Percentiles rank a stretch among this genome's conserved stretches.
Conservation (phyloP, 2,329 filamentous ascomycete species). For the Dichotomopilus funicola region DNA sequence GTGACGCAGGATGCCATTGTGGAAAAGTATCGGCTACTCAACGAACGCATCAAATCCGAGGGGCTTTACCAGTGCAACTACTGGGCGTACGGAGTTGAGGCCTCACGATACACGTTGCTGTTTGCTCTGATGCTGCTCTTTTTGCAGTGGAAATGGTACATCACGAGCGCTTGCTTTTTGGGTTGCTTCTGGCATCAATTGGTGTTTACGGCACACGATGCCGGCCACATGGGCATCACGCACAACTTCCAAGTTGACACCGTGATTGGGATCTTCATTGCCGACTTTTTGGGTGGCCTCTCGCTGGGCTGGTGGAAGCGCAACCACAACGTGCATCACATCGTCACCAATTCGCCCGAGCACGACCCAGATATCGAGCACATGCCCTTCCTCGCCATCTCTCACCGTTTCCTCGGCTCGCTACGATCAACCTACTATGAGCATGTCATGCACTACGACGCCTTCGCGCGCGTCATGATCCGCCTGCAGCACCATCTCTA, state of each 20-base stretch:
- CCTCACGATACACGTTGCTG: slow-evolving; percentile 63
- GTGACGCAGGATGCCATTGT: slow-evolving; percentile 70
- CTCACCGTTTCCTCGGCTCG: slow-evolving; percentile 68
- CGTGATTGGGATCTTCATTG: slow-evolving; percentile 81
- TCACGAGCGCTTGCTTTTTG: slow-evolving; percentile 63
- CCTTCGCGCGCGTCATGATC: slow-evolving; percentile 61
- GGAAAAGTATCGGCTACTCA: slow-evolving; percentile 71
- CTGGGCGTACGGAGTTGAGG: slow-evolving; percentile 68
- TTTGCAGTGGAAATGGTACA: slow-evolving; percentile 60
- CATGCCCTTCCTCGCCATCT: slow-evolving; percentile 81
- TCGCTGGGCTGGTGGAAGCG: slow-evolving; percentile 96
- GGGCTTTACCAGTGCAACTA: slow-evolving; percentile 84
- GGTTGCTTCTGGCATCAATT: slow-evolving; percentile 91
- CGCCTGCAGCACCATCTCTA: slow-evolving; percentile 76
- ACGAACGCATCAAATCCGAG: slow-evolving; percentile 63
- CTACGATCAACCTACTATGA: slow-evolving; percentile 80
- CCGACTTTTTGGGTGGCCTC: slow-evolving; percentile 81
- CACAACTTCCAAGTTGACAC: slow-evolving; percentile 80
- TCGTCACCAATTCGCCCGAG: slow-evolving; percentile 90
- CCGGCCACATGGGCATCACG: slow-evolving; percentile 95
- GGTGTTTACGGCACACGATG: slow-evolving; percentile 89
- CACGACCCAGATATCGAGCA: slow-evolving; percentile 95
- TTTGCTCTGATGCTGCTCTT: slow-evolving; percentile 55
- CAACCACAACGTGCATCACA: slow-evolving; percentile 94
- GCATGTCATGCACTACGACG: slow-evolving; percentile 70